phyloP scores from a whole-genome alignment of 805 yeast species.

The Maudiozyma bulderi region DNA sequence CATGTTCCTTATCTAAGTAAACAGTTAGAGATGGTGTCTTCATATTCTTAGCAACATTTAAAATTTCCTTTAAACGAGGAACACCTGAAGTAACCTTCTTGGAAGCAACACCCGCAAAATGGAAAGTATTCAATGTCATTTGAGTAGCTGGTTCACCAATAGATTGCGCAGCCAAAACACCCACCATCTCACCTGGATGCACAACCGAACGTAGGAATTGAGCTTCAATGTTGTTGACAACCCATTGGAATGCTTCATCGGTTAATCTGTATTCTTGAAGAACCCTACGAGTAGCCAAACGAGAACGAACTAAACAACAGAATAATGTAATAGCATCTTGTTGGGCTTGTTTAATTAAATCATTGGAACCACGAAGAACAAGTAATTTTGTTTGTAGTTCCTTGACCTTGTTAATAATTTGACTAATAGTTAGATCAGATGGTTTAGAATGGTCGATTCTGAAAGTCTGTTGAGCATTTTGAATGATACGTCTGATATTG shows the following conservation, averaged over 20 bases:
- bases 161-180: conserved; percentile 94
- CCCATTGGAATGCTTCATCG: conserved; percentile 90
- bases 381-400: conserved; percentile 54
- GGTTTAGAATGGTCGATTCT: conserved; percentile 85
- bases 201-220: conserved; percentile 88
- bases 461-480: conserved; percentile 95
- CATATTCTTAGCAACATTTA: conserved; percentile 95
- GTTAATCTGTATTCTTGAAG: conserved; percentile 83
- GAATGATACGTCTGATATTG: conserved; percentile 89
- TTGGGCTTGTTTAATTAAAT: conserved; percentile 74
- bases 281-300: conserved; percentile 83
- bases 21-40: conserved; percentile 99
- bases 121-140: conserved; percentile 96
- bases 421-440: conserved; percentile 78
- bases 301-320: conserved; percentile 86
- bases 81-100: conserved; percentile 95
- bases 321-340: conserved; percentile 82
- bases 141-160: conserved; percentile 98
- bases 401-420: conserved; percentile 64
- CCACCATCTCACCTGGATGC: conserved; percentile 98
- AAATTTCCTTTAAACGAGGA: conserved; percentile 95
- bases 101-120: conserved; percentile 95
- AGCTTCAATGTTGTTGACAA: conserved; percentile 83
- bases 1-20: conserved; percentile 71
- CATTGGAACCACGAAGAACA: conserved; percentile 77